These are phyloP conservation scores for Stephanodiscus triporus DNA, from an alignment of 108 stramenopile species.

Conservation along the genomic window DNA sequence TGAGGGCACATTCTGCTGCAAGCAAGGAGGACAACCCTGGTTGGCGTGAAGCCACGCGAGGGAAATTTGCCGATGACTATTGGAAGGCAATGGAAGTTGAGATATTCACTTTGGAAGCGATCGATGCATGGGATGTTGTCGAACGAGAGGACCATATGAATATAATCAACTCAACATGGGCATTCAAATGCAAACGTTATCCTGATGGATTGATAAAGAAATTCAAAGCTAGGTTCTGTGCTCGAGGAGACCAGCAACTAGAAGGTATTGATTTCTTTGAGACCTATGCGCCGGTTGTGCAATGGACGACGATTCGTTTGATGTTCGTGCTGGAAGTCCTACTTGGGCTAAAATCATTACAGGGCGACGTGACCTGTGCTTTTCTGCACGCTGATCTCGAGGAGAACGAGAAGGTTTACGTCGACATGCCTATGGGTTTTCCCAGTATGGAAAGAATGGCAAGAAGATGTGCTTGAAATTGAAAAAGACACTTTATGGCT, in stretches of 20 bases:
- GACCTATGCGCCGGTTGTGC: no score
- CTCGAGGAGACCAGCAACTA: slow-evolving; percentile 54
- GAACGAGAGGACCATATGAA: not conserved
- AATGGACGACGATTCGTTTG: no score
- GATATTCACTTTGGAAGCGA: not conserved
- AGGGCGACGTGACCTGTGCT: no score
- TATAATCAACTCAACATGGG: slow-evolving; percentile 20
- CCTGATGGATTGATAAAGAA: slow-evolving; percentile 51
- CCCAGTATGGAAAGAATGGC: no score
- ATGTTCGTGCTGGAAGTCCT: no score
- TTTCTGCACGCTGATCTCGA: no score
- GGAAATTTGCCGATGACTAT: not conserved
- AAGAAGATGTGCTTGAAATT: no score
- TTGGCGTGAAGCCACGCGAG: slow-evolving; percentile 1
- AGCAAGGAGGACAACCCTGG: not conserved
- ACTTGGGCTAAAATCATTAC: no score
- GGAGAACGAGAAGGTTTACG: no score
- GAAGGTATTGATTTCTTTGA: slow-evolving; percentile 68
- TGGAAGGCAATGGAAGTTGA: slow-evolving; percentile 4
- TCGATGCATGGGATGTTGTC: slow-evolving; percentile 5
- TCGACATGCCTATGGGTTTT: no score
- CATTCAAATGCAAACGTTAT: slow-evolving; percentile 38
- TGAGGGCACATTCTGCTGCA: not conserved
- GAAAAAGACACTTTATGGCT: no score
- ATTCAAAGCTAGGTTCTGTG: slow-evolving; percentile 65